Base-by-base conservation (phyloP, 2,329 filamentous ascomycete species). In the Hymenoscyphus repandus region DNA sequence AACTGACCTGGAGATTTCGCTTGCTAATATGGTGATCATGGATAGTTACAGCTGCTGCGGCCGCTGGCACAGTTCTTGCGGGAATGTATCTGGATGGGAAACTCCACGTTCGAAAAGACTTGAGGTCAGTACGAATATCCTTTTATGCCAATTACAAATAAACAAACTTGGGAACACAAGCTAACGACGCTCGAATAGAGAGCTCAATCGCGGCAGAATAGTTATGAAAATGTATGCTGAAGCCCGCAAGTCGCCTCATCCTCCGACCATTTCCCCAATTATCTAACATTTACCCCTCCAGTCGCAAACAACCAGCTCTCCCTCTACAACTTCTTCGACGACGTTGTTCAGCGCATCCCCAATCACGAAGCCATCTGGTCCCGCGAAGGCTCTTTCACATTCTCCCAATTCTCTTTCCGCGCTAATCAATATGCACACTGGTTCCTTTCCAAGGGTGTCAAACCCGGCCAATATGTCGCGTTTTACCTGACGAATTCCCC, bases 401-500 rank as follows among this genome's bases (percentile, higher is more conserved):
- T 77, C 68, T 68, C 69, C 17, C 70, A 85, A 57, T 65, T 78
- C 0, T 76, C 79, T 48, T 70, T 74, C n/a, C 72, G 74, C n/a
- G 72, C 71, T 7, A 75, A 79, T 56, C 80, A 80, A 58, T 86
- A 78, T 57, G 83, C 75, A 0, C 74, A 82, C 52, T 85, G 79
- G 69, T 83, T 85, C 59, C 70, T 80, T 1, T 66, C 74, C 1
- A 69, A 79, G 30, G 82, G 80, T 3, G 76, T 88, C 15, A 69
- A 74, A 60, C 75, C 77, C 0, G 75, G 77, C 3, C 75, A 86
- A 32, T 69, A 86, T 1, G 82, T 88, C 1, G 80, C 76, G 3
- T 72, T 88, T 52, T 86, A 84, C 66, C 77, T 88, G 66, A 76
- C 74, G 60, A 89, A 88, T 65, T 78, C 80, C 12, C 75, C 81